phyloP scores from a whole-genome alignment of 2,329 filamentous ascomycete species.

The Ceratocystis alfenasii region DNA sequence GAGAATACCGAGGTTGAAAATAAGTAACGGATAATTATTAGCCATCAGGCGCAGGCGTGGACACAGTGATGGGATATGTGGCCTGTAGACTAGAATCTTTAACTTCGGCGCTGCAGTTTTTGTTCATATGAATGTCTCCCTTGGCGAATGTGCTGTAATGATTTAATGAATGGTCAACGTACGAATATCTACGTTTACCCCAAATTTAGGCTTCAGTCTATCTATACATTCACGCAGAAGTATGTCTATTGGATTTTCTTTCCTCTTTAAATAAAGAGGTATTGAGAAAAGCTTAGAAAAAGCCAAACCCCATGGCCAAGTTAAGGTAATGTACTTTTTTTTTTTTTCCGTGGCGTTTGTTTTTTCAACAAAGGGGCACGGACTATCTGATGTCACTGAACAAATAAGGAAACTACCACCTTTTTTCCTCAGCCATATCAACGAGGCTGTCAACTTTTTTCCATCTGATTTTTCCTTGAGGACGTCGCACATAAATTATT shows the following conservation, averaged over 20 bases:
- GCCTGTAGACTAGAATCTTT: constrained; percentile 20
- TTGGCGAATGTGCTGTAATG: not conserved
- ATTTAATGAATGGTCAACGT: not conserved
- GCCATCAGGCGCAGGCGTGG: constrained; percentile 15
- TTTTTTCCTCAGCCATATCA: constrained; percentile 9
- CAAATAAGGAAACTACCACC: not conserved
- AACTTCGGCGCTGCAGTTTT: constrained; percentile 22
- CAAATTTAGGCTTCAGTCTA: too few relatives aligned
- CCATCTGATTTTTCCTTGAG: constrained; percentile 7
- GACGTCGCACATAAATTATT: not conserved
- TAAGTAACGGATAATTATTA: constrained; percentile 16
- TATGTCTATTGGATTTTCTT: too few relatives aligned
- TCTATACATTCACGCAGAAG: too few relatives aligned
- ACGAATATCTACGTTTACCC: not conserved
- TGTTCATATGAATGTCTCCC: not conserved
- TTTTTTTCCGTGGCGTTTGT: not conserved
- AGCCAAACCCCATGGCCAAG: too few relatives aligned
- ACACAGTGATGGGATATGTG: constrained; percentile 16
- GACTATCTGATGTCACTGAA: constrained; percentile 11
- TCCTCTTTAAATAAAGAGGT: too few relatives aligned
- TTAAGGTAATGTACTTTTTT: not conserved
- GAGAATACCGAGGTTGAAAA: constrained; percentile 22
- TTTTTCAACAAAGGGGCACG: not conserved
- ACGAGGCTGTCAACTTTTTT: constrained; percentile 12
- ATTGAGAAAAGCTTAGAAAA: too few relatives aligned